Percentiles rank a stretch among this genome's conserved stretches.
phyloP scores from a whole-genome alignment of 2,329 filamentous ascomycete genomes.

The Septoria petroselini region DNA sequence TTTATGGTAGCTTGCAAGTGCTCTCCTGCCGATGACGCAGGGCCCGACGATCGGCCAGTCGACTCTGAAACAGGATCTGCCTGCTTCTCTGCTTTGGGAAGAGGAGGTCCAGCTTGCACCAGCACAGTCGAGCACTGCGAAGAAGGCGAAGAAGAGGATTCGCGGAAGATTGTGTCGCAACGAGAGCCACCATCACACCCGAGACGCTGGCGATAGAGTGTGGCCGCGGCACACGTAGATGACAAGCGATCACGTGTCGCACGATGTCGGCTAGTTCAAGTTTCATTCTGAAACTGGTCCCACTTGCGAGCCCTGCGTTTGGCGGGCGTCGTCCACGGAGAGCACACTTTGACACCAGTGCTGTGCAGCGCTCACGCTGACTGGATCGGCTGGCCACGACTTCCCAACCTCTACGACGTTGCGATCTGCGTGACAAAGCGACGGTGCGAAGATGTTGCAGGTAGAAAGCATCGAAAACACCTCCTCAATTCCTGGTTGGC shows the following conservation, averaged over 20 bases:
- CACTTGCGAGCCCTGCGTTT: background rate
- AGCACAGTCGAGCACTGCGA: no score
- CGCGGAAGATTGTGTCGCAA: background rate
- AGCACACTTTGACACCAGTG: background rate
- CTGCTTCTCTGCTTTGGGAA: background rate
- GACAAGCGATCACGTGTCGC: background rate
- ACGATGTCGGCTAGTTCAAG: background rate
- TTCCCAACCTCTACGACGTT: background rate
- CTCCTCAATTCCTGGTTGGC: background rate
- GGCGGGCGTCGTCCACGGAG: background rate
- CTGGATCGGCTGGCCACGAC: background rate
- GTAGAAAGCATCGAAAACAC: background rate
- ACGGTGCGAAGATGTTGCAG: background rate
- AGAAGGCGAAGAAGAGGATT: background rate
- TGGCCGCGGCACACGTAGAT: background rate
- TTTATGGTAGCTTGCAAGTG: no score
- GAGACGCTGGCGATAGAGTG: background rate
- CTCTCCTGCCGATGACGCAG: no score
- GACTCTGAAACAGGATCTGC: background rate
- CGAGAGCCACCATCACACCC: background rate
- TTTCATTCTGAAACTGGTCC: constrained; percentile 9
- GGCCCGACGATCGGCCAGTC: no score
- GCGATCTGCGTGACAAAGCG: background rate
- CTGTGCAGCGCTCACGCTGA: background rate
- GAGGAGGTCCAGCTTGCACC: background rate